Evolutionary conservation across 2,329 filamentous ascomycete genomes (phyloP), one percentile per base, ranked within the genome.

Genomic region (Scedosporium apiospermum): DNA sequence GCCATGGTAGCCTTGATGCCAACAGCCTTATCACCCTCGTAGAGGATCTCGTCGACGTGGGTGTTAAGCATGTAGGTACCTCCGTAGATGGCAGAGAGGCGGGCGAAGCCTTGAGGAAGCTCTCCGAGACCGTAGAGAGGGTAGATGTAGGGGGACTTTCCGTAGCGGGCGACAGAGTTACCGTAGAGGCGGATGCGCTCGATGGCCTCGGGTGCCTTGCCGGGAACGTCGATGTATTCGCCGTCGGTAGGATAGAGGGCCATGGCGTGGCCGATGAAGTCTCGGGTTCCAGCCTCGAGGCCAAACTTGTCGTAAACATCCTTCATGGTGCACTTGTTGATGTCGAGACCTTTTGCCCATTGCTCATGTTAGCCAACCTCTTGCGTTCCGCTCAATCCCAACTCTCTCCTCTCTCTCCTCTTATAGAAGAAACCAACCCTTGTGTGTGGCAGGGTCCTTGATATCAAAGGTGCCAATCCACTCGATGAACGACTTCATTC

Each of bases 61-160:
- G 95, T 96, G 82, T 98, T 98, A 71, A 99, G 88, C 93, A 99
- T 99, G 80, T 99, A 99, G 60, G 95, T 99, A 69, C 95, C 95
- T 67, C 95, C 95, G 74, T 99, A 98, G 77, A 99, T 98, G 75
- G 95, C 95, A 49, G 93, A 97, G 62, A 99, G 85, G 76, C 95
- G 93, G 66, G 95, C 95, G 71, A 99, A 99, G 64, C 93, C 93
- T 78, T 99, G 95, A 42, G 95, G 96, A 63, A 99, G 88, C 80
- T 99, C 95, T 74, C 90, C 95, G 59, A 99, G 87, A 65, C 95
- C 95, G 79, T 99, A 99, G 38, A 98, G 87, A 58, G 95, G 96
- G 82, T 99, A 99, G 80, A 99, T 98, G 82, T 98, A 99, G 57
- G 95, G 96, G 12, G 93, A 98, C 79, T 97, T 98, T 77, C 95